phyloP scores from a whole-genome alignment of 2,329 filamentous ascomycete species.

The Thermoascus crustaceus region DNA sequence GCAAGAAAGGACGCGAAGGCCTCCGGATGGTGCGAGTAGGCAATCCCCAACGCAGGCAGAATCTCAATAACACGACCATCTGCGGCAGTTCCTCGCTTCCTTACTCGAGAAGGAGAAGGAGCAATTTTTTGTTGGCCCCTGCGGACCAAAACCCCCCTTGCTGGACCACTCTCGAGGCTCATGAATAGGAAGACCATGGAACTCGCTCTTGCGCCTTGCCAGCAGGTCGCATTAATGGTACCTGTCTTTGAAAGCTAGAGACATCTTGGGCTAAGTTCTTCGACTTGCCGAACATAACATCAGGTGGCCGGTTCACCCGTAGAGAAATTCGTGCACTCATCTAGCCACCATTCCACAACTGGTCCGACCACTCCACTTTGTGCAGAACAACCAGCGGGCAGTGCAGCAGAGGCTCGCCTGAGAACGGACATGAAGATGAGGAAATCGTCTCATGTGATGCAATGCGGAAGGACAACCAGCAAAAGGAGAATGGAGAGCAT shows the following conservation, averaged over 20 bases:
- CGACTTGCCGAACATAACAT: neutral
- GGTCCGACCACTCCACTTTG: neutral
- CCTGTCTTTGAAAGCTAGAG: neutral
- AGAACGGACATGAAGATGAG: neutral
- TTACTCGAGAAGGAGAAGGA: too few relatives aligned
- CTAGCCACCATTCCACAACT: too few relatives aligned
- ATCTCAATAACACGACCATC: too few relatives aligned
- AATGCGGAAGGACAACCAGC: conserved; percentile 9
- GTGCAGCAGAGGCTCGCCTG: neutral
- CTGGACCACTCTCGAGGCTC: too few relatives aligned
- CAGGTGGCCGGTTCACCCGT: neutral
- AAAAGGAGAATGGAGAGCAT: conserved; percentile 5
- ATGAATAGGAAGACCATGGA: too few relatives aligned
- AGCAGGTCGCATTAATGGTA: neutral
- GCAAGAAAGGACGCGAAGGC: too few relatives aligned
- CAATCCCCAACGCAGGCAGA: too few relatives aligned
- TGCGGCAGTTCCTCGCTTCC: too few relatives aligned
- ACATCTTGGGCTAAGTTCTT: neutral
- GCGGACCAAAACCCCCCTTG: too few relatives aligned
- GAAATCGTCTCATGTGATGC: conserved; percentile 3
- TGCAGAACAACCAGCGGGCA: neutral
- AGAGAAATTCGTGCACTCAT: too few relatives aligned
- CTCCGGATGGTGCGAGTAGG: too few relatives aligned
- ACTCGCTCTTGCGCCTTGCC: neutral
- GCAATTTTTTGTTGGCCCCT: too few relatives aligned